Evolutionary conservation across 2,329 filamentous ascomycete genomes (phyloP), one percentile per base, ranked within the genome.

Genomic region (Diaporthe amygdali): DNA sequence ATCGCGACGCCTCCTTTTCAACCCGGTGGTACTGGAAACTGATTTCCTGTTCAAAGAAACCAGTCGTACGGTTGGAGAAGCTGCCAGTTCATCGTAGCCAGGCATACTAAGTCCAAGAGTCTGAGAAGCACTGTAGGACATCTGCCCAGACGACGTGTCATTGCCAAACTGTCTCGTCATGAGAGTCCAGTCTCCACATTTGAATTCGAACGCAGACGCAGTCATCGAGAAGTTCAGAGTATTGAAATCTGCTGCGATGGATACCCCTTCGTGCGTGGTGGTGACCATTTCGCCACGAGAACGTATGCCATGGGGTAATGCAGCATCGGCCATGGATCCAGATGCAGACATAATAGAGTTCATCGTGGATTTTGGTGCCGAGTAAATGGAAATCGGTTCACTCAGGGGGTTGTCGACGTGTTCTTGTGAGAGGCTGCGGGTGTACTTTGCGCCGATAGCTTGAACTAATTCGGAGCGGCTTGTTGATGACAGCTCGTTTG

Each of bases 201-300:
- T 70, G 52, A 74, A 74, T 8, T 39, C 30, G 63, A 72, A 74
- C 27, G 67, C 55, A 25, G 73, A 74, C 10, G 67, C 59, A 22
- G 61, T 59, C 32, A 73, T 68, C 3, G 66, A 67, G 66, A 74
- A 73, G 10, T 46, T 68, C 15, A 70, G 39, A 30, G 55, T 63
- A 10, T 47, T n/a, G 41, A 63, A 25, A 20, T 34, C 41, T 25
- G 41, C 41, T 32, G 59, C 5, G 5, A 34, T 30, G 3, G 59
- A 32, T 9, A 63, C 41, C 20, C 15, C 30, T 22, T 44, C 30
- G 15, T 32, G 37, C 63, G 9, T 55, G 6, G 34, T 56, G 17
- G 12, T 55, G 30, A 22, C 39, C 27, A 12, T 27, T n/a, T 25
- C 51, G 5, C 25, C 25, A 30, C 59, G 59, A 49, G 46, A 10